Conservation (phyloP, 1,139 yeast genomes). For the Starmera stellimalicola region DNA sequence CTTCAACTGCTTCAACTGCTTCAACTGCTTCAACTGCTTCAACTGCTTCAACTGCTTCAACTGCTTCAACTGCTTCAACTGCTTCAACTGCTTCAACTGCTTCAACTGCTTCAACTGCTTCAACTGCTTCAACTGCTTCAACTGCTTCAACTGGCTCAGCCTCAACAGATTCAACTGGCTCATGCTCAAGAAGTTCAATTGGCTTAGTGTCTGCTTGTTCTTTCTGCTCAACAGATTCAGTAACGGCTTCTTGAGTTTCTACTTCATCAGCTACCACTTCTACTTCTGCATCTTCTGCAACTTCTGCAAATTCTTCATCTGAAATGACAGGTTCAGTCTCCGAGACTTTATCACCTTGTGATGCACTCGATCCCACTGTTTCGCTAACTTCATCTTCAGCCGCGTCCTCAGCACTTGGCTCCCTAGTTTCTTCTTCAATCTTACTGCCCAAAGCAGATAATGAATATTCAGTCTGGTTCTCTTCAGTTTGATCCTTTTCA, state of each 20-base stretch:
- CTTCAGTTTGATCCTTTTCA: no score
- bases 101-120: not conserved
- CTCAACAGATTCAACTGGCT: slow-evolving; percentile 1
- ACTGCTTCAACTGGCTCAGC: not conserved
- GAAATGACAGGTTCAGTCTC: no score
- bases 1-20: not conserved
- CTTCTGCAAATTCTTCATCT: not conserved
- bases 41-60: not conserved
- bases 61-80: not conserved
- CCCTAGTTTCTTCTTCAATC: no score
- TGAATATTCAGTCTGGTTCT: no score
- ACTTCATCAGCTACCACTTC: not conserved
- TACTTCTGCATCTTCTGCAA: not conserved
- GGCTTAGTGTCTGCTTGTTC: not conserved
- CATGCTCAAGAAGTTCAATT: not conserved
- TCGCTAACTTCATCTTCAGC: not conserved
- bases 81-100: not conserved
- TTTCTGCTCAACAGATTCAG: slow-evolving; percentile 5
- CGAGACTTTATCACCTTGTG: not conserved
- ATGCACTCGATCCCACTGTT: not conserved
- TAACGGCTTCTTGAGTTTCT: slow-evolving; percentile 4
- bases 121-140: not conserved
- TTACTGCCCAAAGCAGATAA: no score
- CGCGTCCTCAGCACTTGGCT: not conserved
- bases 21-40: not conserved